Evolutionary conservation across 345 rosid species (phyloP).

Genomic region (Cardamine resedifolia): DNA sequence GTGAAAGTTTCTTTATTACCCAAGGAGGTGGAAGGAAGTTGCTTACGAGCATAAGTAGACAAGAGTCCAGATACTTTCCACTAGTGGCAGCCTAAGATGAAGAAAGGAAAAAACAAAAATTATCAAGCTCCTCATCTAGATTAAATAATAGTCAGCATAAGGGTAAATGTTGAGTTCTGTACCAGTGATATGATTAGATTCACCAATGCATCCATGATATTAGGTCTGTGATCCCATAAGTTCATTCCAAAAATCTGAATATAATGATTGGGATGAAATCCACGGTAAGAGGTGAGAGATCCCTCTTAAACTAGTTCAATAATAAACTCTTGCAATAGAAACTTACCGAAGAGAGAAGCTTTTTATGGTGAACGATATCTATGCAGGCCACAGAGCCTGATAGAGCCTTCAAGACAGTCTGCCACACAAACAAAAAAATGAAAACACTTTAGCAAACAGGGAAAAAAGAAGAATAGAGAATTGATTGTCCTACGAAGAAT

Average conservation of each 20-base stretch:
- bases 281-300: constrained; percentile 10
- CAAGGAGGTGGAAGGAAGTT: constrained; percentile 68
- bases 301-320: neutral
- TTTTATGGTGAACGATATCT: constrained; percentile 52
- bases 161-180: constrained; percentile 21
- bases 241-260: constrained; percentile 70
- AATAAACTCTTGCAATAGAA: neutral
- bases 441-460: constrained; percentile 10
- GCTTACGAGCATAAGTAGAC: constrained; percentile 64
- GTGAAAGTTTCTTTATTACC: constrained; percentile 28
- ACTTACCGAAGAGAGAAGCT: constrained; percentile 72
- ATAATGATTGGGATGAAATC: constrained; percentile 2
- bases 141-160: neutral
- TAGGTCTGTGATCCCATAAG: constrained; percentile 67
- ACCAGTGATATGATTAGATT: constrained; percentile 70
- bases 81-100: constrained; percentile 63
- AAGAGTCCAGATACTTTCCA: constrained; percentile 64
- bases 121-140: neutral
- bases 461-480: neutral
- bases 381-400: constrained; percentile 70
- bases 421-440: constrained; percentile 17
- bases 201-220: constrained; percentile 70
- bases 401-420: constrained; percentile 69
- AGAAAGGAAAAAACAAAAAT: constrained; percentile 5
- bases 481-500: neutral